Evolutionary conservation across 306 rosid species (phyloP).

Genomic region (Canavalia ensiformis): DNA sequence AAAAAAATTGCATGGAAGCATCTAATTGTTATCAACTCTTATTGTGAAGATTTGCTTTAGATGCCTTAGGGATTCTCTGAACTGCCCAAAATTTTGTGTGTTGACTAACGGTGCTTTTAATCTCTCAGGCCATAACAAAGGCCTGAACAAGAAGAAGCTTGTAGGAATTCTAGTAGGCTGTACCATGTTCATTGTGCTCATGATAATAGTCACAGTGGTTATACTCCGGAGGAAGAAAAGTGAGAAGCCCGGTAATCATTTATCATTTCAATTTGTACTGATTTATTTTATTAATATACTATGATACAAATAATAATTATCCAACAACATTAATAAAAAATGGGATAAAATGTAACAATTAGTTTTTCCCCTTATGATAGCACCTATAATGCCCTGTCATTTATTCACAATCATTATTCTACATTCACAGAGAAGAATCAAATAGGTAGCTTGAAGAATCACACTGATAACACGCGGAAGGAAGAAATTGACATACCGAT

Average conservation of each 20-base stretch:
- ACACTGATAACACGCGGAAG: slow-evolving; percentile 18
- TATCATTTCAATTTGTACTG: background rate
- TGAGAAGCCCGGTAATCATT: slow-evolving; percentile 33
- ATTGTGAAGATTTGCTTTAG: background rate
- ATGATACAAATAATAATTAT: background rate
- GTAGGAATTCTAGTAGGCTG: slow-evolving; percentile 43
- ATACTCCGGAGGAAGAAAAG: slow-evolving; percentile 36
- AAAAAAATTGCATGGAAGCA: background rate
- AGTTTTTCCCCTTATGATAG: background rate
- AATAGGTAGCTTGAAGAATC: slow-evolving; percentile 25
- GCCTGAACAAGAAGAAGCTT: slow-evolving; percentile 39
- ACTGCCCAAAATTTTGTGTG: slow-evolving; percentile 19
- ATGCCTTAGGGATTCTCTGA: background rate
- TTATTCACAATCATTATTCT: slow-evolving; percentile 14
- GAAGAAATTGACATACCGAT: slow-evolving; percentile 59
- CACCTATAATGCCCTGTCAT: background rate
- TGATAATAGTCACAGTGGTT: slow-evolving; percentile 33
- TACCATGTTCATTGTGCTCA: background rate
- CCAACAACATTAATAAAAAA: too few relatives aligned
- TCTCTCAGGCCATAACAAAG: slow-evolving; percentile 32
- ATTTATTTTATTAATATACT: slow-evolving; percentile 9
- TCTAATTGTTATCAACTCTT: slow-evolving; percentile 17
- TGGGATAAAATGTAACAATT: background rate
- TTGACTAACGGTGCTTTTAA: slow-evolving; percentile 30
- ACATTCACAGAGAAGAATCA: slow-evolving; percentile 33